Evolutionary conservation across 139 green algal genomes (phyloP).

Genomic region (Pseudopediastrum boryanum): DNA sequence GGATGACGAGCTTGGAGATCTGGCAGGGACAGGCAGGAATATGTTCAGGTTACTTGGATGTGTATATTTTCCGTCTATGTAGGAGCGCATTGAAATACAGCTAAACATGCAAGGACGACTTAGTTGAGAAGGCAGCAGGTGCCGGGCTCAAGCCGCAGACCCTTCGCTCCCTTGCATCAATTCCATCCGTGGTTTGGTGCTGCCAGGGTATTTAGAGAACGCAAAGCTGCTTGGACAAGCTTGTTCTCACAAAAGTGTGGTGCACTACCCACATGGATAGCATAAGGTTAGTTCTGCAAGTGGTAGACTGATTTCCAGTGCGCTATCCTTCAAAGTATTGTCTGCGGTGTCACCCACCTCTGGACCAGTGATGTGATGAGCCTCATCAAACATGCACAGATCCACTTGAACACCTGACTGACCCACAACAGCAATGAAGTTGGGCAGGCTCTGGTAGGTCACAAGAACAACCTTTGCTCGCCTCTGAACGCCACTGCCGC

Average conservation of each 20-base stretch:
- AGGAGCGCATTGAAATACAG: too few relatives aligned
- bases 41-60: too few relatives aligned
- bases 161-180: neutral
- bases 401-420: neutral
- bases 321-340: neutral
- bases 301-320: neutral
- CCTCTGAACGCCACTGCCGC: neutral
- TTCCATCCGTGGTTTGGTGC: too few relatives aligned
- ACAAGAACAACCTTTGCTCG: neutral
- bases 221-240: neutral
- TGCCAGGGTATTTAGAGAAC: neutral
- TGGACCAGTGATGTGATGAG: neutral
- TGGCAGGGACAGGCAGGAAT: too few relatives aligned
- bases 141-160: neutral
- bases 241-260: neutral
- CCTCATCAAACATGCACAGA: neutral
- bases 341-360: neutral
- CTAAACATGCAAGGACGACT: neutral
- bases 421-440: neutral
- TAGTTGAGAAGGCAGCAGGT: neutral
- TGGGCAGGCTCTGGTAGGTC: neutral
- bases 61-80: too few relatives aligned
- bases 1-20: conserved; percentile 6
- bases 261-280: neutral
- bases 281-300: neutral